Base-by-base conservation (phyloP, 2,329 filamentous ascomycete genomes). In the Samsoniella hepiali region DNA sequence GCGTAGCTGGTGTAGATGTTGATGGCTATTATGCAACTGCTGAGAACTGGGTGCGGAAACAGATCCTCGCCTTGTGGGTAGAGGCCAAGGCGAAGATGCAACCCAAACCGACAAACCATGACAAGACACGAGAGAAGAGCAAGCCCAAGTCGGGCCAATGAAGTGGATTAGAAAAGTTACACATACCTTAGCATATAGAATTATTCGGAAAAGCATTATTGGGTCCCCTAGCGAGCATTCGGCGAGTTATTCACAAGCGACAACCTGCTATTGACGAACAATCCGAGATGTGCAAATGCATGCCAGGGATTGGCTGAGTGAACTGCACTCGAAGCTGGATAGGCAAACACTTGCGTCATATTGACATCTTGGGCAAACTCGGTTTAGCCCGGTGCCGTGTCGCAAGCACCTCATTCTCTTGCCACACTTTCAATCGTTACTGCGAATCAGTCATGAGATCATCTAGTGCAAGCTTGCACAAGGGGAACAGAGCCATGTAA, bases 1-100 rank as follows among this genome's bases (percentile, higher is more conserved):
- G 72, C 27, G 66, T 67, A 0, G 65, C 49, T 0, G 77, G 78
- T 1, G 67, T 78, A 2, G 75, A 78, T 45, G 72, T 77, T 11
- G 76, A 78, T 59, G 69, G 61, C 54, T 55, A 62, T 27, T 67
- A 74, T 58, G 65, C 61, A 10, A 45, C 64, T 36, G 68, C 63
- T 6, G 68, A 69, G 61, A 61, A 63, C 31, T 63, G 56, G 55
- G 22, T 40, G 49, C 40, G 56, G n/a, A 54, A 49, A n/a, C 56
- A 56, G 56, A 27, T 63, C 1, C 15, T 55, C 10, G 62, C 49
- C 1, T 5, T 59, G 10, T 59, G 49, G 55, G 27, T 56, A 10
- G 36, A 55, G 36, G 60, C 60, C 3, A 45, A 40, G 17, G 44
- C 34, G 17, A 49, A 27, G 9, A 27, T 57, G 44, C 44, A 40